Percentiles rank a stretch among this genome's conserved stretches.
Conservation (phyloP, 2,329 filamentous ascomycete species). For the Cercospora sojina region DNA sequence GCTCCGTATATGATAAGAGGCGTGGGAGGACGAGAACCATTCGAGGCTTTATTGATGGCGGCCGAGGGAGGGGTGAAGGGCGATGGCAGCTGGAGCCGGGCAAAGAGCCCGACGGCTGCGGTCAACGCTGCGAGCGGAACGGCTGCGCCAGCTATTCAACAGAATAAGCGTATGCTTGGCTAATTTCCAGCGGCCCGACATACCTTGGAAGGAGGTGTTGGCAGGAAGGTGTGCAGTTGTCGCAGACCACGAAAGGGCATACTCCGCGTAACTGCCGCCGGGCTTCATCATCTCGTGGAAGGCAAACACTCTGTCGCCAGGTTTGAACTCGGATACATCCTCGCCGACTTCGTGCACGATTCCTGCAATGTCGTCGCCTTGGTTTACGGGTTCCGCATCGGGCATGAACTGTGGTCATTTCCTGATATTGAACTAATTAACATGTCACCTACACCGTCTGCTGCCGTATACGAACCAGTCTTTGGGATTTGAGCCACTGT, state of each 20-base stretch:
- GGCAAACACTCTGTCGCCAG: conserved; percentile 57
- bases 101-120: conserved; percentile 48
- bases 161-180: too few relatives aligned
- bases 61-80: conserved; percentile 39
- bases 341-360: conserved; percentile 56
- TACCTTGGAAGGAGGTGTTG: conserved; percentile 53
- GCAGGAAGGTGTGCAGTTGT: conserved; percentile 58
- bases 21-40: conserved; percentile 27
- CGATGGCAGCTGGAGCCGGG: conserved; percentile 44
- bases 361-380: conserved; percentile 40
- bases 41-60: conserved; percentile 6
- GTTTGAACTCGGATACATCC: conserved; percentile 58
- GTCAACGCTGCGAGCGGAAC: conserved; percentile 50
- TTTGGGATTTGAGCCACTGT: conserved; percentile 37
- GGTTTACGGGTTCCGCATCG: conserved; percentile 27
- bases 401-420: conserved; percentile 24
- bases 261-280: conserved; percentile 60
- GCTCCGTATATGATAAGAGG: conserved; percentile 51
- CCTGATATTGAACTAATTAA: conserved; percentile 12
- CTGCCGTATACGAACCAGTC: conserved; percentile 30
- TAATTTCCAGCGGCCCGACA: too few relatives aligned
- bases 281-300: conserved; percentile 55
- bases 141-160: too few relatives aligned
- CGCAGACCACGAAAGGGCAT: conserved; percentile 56
- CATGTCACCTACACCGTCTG: not conserved